phyloP scores from a whole-genome alignment of 2,329 filamentous ascomycete species.

The Lachnum nothofagi region DNA sequence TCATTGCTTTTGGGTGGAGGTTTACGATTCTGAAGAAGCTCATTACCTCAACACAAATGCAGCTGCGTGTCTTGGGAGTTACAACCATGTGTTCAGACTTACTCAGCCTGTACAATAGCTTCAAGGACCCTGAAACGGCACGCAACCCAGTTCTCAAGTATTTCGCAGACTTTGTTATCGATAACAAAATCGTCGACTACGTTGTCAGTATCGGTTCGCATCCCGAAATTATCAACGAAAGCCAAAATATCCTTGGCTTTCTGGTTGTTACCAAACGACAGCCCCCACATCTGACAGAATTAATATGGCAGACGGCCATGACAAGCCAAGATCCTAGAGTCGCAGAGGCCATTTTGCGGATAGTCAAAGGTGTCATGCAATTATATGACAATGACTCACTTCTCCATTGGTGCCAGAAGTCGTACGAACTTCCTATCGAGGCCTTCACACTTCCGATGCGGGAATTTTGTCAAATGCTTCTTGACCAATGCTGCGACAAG shows the following conservation, averaged over 20 bases:
- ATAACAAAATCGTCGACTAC: slow-evolving; percentile 73
- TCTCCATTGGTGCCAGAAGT: slow-evolving; percentile 65
- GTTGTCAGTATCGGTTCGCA: slow-evolving; percentile 88
- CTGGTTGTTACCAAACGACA: slow-evolving; percentile 75
- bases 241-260: slow-evolving; percentile 81
- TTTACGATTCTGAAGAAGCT: slow-evolving; percentile 65
- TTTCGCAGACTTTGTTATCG: slow-evolving; percentile 63
- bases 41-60: slow-evolving; percentile 82
- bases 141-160: slow-evolving; percentile 57
- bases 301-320: slow-evolving; percentile 77
- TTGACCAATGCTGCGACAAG: slow-evolving; percentile 46
- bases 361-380: slow-evolving; percentile 49
- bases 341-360: slow-evolving; percentile 70
- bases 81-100: slow-evolving; percentile 68
- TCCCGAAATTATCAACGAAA: slow-evolving; percentile 77
- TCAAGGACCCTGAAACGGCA: slow-evolving; percentile 34
- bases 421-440: slow-evolving; percentile 58
- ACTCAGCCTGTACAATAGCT: slow-evolving; percentile 58
- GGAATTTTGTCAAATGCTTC: slow-evolving; percentile 54
- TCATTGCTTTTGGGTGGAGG: slow-evolving; percentile 61
- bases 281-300: slow-evolving; percentile 65
- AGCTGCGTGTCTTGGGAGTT: slow-evolving; percentile 75
- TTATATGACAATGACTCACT: slow-evolving; percentile 48
- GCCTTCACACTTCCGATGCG: slow-evolving; percentile 59
- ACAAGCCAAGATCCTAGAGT: slow-evolving; percentile 78